phyloP scores from a whole-genome alignment of 116 monocot genomes.

The Cymodocea nodosa region DNA sequence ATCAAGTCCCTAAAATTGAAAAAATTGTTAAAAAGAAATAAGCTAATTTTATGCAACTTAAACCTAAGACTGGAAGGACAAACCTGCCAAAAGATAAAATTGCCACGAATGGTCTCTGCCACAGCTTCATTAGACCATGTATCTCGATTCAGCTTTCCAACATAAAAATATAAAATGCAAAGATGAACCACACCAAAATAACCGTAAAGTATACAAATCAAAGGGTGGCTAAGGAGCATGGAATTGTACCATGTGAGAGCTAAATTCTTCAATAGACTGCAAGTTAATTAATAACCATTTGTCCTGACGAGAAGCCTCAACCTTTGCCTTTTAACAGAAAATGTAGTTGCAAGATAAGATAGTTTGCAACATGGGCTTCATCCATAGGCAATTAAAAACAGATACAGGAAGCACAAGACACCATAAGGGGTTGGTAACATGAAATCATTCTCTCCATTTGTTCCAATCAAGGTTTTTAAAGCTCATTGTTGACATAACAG shows the following conservation, averaged over 20 bases:
- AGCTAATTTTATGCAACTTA: background rate
- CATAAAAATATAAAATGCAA: slow-evolving; percentile 3
- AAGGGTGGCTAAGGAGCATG: background rate
- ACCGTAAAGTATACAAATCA: background rate
- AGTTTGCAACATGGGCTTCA: no score
- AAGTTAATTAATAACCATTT: slow-evolving; percentile 91
- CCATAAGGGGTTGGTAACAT: no score
- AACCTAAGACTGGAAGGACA: background rate
- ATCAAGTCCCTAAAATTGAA: no score
- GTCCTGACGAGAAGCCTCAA: slow-evolving; percentile 60
- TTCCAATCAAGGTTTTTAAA: no score
- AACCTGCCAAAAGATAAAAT: slow-evolving; percentile 99
- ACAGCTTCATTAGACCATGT: slow-evolving; percentile 96
- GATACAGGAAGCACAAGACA: no score
- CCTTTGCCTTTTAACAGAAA: slow-evolving; percentile 45
- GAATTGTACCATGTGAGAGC: slow-evolving; percentile 75
- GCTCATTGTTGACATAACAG: no score
- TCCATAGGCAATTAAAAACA: no score
- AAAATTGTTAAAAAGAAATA: no score
- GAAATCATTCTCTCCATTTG: no score
- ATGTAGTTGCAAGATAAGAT: slow-evolving; percentile 3
- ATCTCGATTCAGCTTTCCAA: slow-evolving; percentile 81
- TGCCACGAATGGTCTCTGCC: slow-evolving; percentile 69
- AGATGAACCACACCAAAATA: background rate
- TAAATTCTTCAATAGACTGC: slow-evolving; percentile 89